A percentile compares a stretch with the other conserved stretches of the same genome.
phyloP scores from a whole-genome alignment of 805 yeast genomes.

The Candida maris region DNA sequence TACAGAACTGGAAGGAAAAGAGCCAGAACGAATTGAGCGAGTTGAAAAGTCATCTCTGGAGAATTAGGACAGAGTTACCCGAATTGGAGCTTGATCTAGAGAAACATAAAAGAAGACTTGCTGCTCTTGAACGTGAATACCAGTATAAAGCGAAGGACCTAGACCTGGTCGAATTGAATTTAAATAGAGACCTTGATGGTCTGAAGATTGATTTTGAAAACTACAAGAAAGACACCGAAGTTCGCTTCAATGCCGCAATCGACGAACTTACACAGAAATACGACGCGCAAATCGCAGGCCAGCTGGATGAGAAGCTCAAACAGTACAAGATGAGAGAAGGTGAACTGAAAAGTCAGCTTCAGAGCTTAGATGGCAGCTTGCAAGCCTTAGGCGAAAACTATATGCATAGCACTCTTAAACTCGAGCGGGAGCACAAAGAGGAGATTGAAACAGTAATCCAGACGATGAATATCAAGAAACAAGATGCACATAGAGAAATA shows the following conservation, averaged over 20 bases:
- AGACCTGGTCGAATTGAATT: constrained; percentile 17
- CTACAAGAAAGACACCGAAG: constrained; percentile 30
- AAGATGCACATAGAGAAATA: constrained; percentile 1
- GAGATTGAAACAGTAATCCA: neutral
- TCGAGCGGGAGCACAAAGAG: neutral
- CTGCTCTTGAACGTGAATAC: constrained; percentile 17
- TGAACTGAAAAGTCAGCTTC: constrained; percentile 12
- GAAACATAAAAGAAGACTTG: constrained; percentile 26
- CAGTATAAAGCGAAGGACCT: constrained; percentile 32
- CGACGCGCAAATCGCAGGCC: constrained; percentile 32
- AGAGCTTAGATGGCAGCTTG: neutral
- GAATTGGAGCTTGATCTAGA: constrained; percentile 27
- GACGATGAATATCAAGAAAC: neutral
- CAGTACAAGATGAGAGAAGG: constrained; percentile 31
- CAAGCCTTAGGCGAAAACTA: neutral
- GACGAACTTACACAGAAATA: constrained; percentile 15
- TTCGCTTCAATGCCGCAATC: constrained; percentile 29
- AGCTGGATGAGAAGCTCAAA: constrained; percentile 34
- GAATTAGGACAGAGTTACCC: constrained; percentile 24
- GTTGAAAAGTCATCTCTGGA: constrained; percentile 24
- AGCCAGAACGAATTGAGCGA: constrained; percentile 23
- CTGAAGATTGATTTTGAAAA: constrained; percentile 35
- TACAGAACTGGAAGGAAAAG: constrained; percentile 12
- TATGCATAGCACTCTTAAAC: neutral
- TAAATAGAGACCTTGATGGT: constrained; percentile 26